Evolutionary conservation across 2,329 filamentous ascomycete genomes (phyloP).

Genomic region (Ploettnerulaceae sp.): DNA sequence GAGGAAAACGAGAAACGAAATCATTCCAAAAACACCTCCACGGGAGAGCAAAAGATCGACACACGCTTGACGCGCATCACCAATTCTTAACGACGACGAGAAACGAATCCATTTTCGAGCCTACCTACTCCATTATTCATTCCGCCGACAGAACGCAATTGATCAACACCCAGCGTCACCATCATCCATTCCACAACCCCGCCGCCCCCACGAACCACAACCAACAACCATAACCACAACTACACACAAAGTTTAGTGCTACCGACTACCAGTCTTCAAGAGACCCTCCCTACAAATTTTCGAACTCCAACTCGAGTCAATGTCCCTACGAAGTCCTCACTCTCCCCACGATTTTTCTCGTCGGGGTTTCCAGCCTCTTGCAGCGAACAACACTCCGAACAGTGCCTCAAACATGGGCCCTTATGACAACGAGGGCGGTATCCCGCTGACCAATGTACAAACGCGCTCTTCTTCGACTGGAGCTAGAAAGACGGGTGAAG

Average conservation of each 20-base stretch:
- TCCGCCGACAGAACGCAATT: neutral
- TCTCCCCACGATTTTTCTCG: conserved; percentile 26
- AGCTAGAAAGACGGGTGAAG: conserved; percentile 44
- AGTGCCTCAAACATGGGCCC: conserved; percentile 11
- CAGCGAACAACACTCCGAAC: conserved; percentile 12
- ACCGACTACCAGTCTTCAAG: conserved; percentile 2
- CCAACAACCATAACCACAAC: too few relatives aligned
- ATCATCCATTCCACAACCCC: neutral
- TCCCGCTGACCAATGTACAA: conserved; percentile 52
- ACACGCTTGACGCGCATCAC: conserved; percentile 1
- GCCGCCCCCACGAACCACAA: too few relatives aligned
- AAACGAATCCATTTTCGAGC: neutral
- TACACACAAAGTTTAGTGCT: neutral
- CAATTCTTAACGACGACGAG: neutral
- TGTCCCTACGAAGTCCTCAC: conserved; percentile 29
- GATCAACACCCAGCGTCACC: neutral
- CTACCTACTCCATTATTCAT: neutral
- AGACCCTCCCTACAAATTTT: neutral
- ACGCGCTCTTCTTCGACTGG: conserved; percentile 53
- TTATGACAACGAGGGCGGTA: conserved; percentile 36
- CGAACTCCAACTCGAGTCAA: conserved; percentile 9
- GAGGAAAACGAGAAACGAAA: conserved; percentile 5
- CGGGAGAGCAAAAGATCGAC: neutral
- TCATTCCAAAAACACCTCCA: neutral
- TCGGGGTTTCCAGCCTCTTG: conserved; percentile 28